Percentiles rank a stretch among this genome's conserved stretches.
phyloP scores from a whole-genome alignment of 73 alveolate genomes.

The Symbiodinium natans region DNA sequence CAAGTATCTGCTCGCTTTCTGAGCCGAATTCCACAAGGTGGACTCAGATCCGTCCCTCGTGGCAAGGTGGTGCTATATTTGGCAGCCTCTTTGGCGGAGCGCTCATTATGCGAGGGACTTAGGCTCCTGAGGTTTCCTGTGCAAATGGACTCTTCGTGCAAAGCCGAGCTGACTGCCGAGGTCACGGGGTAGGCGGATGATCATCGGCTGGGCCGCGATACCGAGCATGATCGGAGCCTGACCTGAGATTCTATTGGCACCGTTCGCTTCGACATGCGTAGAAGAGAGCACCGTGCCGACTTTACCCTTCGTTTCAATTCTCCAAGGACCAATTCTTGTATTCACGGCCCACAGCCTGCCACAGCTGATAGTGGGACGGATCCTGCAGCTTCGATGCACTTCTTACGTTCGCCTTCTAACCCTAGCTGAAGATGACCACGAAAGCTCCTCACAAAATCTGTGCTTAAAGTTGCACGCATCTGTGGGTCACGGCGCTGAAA shows the following conservation, averaged over 20 bases:
- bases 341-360: constrained; percentile 8
- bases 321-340: constrained; percentile 28
- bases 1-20: too few relatives aligned
- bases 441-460: too few relatives aligned
- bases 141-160: too few relatives aligned
- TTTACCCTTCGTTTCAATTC: neutral
- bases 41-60: too few relatives aligned
- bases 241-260: neutral
- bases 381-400: constrained; percentile 12
- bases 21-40: too few relatives aligned
- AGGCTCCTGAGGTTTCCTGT: neutral
- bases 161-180: neutral
- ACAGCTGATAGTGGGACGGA: neutral
- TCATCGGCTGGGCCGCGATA: neutral
- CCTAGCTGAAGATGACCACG: too few relatives aligned
- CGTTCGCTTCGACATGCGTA: neutral
- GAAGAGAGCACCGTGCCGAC: neutral
- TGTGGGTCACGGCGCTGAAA: too few relatives aligned
- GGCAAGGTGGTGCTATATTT: constrained; percentile 60
- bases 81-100: constrained; percentile 80
- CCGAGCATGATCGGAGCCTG: constrained; percentile 8
- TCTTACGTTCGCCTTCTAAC: too few relatives aligned
- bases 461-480: too few relatives aligned
- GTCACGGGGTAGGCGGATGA: constrained; percentile 62
- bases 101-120: constrained; percentile 6